Evolutionary conservation across 2,329 filamentous ascomycete species (phyloP), one percentile per base, ranked within the genome.

Genomic region (Sarocladium brachiariae): DNA sequence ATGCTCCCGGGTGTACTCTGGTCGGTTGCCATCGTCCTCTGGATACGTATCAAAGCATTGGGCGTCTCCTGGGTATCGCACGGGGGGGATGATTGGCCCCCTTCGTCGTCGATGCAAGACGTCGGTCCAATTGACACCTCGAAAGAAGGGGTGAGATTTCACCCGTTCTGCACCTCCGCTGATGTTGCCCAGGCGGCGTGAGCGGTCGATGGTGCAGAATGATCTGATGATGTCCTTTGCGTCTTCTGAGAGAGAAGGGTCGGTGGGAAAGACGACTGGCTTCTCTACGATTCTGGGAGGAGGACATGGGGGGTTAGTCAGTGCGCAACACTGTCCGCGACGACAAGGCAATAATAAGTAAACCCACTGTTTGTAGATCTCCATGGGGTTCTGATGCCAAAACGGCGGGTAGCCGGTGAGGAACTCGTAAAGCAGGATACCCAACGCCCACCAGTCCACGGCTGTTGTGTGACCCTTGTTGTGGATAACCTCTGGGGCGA

Each of bases 391-490:
- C 56, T 88, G 83, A 62, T 91, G 84, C 86, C 87, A 93, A 63
- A 92, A 93, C 0, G 88, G 88, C 13, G 88, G 88, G 61, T 91
- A 90, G 24, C 88, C 88, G 9, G 88, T 89, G 46, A 92, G 70
- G 62, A 92, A 92, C 63, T 93, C 88, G 65, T 89, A 92, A 53
- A 92, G 83, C 51, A 93, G 68, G 57, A 92, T 90, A 23, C 88
- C 88, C 57, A 93, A 74, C 1, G 88, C 87, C 88, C 88, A 92
- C 87, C 87, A 92, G 71, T 92, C 87, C 31, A 92, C 87, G 13
- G 87, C 86, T 2, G 80, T 83, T 2, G 80, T 84, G 61, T 86
- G 82, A 11, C 86, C 87, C 63, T 88, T 89, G 64, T 89, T 90
- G 57, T 89, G 81, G 58, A 92, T 91, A 37, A 92, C 87, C 69